Evolutionary conservation across 495 filamentous ascomycete species (phyloP), one percentile per base, ranked within the genome.

Genomic region (Aspergillus mulundensis): DNA sequence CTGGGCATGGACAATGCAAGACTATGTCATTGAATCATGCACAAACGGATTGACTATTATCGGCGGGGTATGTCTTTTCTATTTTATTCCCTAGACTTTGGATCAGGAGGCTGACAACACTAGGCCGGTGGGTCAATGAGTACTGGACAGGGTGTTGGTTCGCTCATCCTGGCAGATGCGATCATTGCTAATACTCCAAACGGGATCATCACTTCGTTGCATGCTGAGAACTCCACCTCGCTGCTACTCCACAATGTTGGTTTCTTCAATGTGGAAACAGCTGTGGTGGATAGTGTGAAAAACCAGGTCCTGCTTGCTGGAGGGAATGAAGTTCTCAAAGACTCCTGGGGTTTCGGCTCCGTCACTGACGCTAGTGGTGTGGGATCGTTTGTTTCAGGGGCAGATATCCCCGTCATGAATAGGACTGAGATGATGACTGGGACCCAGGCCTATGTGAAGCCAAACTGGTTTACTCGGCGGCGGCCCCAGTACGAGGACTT

Each of bases 81-180:
- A 6, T 40, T 5, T 8, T 12, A 40, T 14, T 10, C 5, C 32
- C 11, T 14, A 3, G 8, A 7, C 11, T 14, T 36, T 12, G 3
- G 11, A 28, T 28, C 20, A 8, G 43, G 24, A 43, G 24, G 42
- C 20, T 45, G 24, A 45, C 11, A 14, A 23, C 5, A 12, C 5
- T 40, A 68, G 61, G 61, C 61, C 30, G 59, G 66, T 14, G 66
- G 63, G 0, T 7, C 53, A 0, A 1, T 30, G 6, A 60, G 65
- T 24, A 63, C 46, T 1, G 59, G 62, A 1, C 84, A 86, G 59
- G 72, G 70, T 7, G 83, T 87, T 19, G 85, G 86, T 12, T 86
- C 86, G 0, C 73, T 90, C n/a, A 68, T 90, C 21, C 69, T 94
- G 5, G 66, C 84, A 21, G 89, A 94, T 67, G 83, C 80, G 58